Conservation (phyloP, 106 monocot species). For the Acorus gramineus region DNA sequence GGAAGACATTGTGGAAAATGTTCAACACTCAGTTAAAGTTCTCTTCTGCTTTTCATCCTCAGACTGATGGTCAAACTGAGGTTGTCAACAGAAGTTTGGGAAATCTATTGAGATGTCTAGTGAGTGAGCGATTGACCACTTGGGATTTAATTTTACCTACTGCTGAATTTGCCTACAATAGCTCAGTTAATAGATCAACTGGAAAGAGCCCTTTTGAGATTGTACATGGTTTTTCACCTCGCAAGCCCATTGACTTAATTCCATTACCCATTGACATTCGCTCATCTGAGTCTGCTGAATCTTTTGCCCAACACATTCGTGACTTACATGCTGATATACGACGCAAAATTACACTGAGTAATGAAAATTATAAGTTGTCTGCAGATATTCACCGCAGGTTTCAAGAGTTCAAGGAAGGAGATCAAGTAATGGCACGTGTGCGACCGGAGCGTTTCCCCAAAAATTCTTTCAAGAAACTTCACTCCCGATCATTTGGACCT, state of each 20-base stretch:
- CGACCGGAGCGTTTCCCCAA: not conserved
- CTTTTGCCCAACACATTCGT: slow-evolving; percentile 2
- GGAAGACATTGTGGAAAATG: slow-evolving; percentile 1
- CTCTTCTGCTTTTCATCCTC: not conserved
- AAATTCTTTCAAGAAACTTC: slow-evolving; percentile 4
- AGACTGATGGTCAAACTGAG: not conserved
- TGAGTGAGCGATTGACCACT: not conserved
- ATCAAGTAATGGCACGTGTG: not conserved
- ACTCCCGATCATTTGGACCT: not conserved
- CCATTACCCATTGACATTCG: not conserved
- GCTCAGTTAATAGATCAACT: not conserved
- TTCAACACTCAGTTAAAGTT: not conserved
- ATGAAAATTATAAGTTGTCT: slow-evolving; percentile 2
- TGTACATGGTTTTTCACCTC: too few relatives aligned
- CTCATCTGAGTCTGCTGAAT: not conserved
- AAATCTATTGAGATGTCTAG: not conserved
- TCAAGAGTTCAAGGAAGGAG: not conserved
- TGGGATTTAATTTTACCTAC: not conserved
- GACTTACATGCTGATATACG: not conserved
- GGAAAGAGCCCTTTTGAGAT: not conserved
- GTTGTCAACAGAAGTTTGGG: not conserved
- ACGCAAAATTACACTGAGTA: not conserved
- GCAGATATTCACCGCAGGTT: not conserved
- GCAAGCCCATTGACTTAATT: not conserved
- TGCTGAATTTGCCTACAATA: slow-evolving; percentile 1